A percentile compares a stretch with the other conserved stretches of the same genome.
These are phyloP conservation scores for Lepidium didymum DNA, from an alignment of 345 rosid species.

Conservation along the genomic window DNA sequence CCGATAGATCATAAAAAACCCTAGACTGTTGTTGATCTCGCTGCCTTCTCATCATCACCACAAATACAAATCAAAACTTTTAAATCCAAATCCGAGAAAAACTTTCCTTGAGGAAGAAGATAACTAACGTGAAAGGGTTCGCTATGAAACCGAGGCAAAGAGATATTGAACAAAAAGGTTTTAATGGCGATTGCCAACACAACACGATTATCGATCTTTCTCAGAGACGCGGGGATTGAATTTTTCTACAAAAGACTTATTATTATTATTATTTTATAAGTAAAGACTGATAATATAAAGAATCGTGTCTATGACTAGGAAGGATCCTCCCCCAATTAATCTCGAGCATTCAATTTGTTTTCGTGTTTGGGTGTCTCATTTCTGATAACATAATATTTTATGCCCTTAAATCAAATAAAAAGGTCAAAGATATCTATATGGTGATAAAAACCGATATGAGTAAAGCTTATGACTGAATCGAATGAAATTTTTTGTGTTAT, in stretches of 20 bases:
- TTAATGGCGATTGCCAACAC: neutral
- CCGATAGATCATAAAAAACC: conserved; percentile 57
- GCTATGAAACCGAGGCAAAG: neutral
- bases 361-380: no score
- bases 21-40: conserved; percentile 50
- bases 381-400: no score
- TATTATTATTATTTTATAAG: neutral
- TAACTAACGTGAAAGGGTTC: neutral
- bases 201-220: neutral
- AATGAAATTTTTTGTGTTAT: no score
- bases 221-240: neutral
- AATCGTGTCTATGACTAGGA: no score
- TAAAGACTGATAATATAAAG: neutral
- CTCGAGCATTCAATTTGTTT: no score
- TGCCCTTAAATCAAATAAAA: no score
- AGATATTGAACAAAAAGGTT: neutral
- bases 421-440: no score
- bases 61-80: neutral
- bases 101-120: neutral
- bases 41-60: conserved; percentile 41
- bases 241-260: neutral
- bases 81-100: neutral
- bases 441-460: no score
- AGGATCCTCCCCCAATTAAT: no score
- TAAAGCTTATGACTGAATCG: no score